A percentile compares a stretch with the other conserved stretches of the same genome.
phyloP scores from a whole-genome alignment of 768 basidiomycete species.

The Boletus subparvulus region DNA sequence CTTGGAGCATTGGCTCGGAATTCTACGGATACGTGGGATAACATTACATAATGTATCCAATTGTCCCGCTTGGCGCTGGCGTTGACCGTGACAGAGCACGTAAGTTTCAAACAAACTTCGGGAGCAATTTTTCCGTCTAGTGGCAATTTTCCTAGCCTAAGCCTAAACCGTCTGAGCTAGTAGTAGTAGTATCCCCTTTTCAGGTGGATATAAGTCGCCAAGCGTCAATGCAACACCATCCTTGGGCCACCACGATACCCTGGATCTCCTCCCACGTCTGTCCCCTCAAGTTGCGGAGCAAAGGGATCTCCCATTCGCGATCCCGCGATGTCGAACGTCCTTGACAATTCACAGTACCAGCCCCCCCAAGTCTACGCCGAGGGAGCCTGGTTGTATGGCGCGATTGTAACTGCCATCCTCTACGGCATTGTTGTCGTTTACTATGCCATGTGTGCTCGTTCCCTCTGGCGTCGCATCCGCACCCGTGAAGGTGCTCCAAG shows the following conservation, averaged over 20 bases:
- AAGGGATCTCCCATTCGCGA: background rate
- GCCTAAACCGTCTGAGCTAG: no score
- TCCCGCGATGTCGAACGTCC: slow-evolving; percentile 17
- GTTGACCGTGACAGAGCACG: no score
- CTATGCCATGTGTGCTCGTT: slow-evolving; percentile 26
- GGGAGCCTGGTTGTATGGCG: slow-evolving; percentile 32
- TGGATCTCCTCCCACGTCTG: slow-evolving; percentile 5
- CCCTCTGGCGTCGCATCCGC: slow-evolving; percentile 27
- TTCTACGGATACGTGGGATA: no score
- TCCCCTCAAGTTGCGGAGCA: background rate
- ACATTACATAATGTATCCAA: no score
- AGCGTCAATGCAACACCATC: background rate
- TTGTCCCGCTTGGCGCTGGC: no score
- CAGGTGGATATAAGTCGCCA: slow-evolving; percentile 4
- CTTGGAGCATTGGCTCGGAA: no score
- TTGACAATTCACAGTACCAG: slow-evolving; percentile 8
- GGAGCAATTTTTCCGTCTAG: no score
- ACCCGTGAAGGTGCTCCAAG: slow-evolving; percentile 3
- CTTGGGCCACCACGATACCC: background rate
- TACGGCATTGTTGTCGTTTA: slow-evolving; percentile 31
- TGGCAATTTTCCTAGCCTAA: no score
- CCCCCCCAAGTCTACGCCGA: slow-evolving; percentile 21
- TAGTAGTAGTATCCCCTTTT: no score
- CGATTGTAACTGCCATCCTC: slow-evolving; percentile 27
- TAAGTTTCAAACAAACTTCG: no score